phyloP scores from a whole-genome alignment of 495 filamentous ascomycete genomes.

The Talaromyces liani region DNA sequence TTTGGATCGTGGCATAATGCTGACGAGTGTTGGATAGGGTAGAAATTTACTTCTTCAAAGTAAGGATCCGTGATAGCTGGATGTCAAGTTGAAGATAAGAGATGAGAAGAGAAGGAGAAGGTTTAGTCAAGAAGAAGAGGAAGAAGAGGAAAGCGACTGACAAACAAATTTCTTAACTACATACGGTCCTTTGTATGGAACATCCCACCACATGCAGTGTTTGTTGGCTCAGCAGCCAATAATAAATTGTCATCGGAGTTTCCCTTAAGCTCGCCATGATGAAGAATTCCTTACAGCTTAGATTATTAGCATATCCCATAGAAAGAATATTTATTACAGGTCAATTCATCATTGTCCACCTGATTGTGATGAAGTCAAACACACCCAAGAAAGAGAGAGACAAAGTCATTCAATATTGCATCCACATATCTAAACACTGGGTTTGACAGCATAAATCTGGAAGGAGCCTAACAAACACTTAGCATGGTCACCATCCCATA shows the following conservation, averaged over 20 bases:
- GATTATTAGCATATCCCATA: no score
- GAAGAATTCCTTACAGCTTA: neutral
- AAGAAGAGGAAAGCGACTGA: no score
- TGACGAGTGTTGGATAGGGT: neutral
- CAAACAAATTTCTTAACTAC: no score
- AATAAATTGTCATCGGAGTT: neutral
- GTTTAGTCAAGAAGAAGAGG: neutral
- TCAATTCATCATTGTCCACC: no score
- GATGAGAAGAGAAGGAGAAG: neutral
- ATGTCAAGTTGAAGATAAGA: no score
- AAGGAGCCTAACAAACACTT: slow-evolving; percentile 6
- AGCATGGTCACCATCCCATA: neutral
- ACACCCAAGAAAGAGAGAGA: no score
- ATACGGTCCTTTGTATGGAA: neutral
- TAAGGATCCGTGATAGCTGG: neutral
- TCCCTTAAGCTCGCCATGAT: neutral
- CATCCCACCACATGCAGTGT: neutral
- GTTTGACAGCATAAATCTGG: slow-evolving; percentile 7
- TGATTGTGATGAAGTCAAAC: no score
- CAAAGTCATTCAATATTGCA: no score
- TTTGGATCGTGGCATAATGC: neutral
- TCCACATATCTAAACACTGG: neutral
- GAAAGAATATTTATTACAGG: no score
- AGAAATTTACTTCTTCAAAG: neutral
- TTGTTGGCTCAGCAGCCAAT: neutral